Base-by-base conservation (phyloP, 2,329 filamentous ascomycete species). In the Coleophoma eucalyptorum region DNA sequence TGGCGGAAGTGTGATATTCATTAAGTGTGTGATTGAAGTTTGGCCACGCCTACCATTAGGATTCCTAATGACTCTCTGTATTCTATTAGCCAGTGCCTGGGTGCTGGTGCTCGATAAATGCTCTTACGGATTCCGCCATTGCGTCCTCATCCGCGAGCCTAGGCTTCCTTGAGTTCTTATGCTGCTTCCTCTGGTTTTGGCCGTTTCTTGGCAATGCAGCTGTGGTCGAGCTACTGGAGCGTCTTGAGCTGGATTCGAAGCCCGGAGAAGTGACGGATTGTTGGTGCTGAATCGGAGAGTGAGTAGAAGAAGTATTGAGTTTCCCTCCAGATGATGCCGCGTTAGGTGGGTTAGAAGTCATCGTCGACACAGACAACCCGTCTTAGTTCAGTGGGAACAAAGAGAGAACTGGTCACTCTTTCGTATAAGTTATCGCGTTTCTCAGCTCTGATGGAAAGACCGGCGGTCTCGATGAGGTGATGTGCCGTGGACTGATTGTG, bases 21-120 rank as follows among this genome's bases (percentile, higher is more conserved):
- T 89, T 51, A 99, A 74, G 70, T 99, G 94, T 38, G 94, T 97
- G 66, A 99, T 99, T 63, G 90, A 96, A 49, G 91, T 97, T 70
- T 97, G 93, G 49, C 94, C 94, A 62, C 94, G 90, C 52, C 94
- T 86, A 62, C 83, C 84, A 60, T 73, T 84, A 54, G 80, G 79
- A 84, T 86, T 71, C 76, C 79, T 70, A 76, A 76, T 81, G 79
- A 61, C 58, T 48, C 54, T 52, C 58, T 60, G 45, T 15, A 26
- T 13, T 34, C 10, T 41, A 51, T 58, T 48, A 59, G 58, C 50
- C 48, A 44, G 34, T 19, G 20, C 7, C 35, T n/a, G 18, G 13
- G 19, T 16, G 35, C 26, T 20, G 15, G 51, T 38, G 32, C 31
- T 26, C 43, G 40, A 49, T 41, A 44, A 32, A 18, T 21, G n/a